These are phyloP conservation scores for Neoascochyta sp. DNA, from an alignment of 2,329 filamentous ascomycete species.

Conservation along the genomic window DNA sequence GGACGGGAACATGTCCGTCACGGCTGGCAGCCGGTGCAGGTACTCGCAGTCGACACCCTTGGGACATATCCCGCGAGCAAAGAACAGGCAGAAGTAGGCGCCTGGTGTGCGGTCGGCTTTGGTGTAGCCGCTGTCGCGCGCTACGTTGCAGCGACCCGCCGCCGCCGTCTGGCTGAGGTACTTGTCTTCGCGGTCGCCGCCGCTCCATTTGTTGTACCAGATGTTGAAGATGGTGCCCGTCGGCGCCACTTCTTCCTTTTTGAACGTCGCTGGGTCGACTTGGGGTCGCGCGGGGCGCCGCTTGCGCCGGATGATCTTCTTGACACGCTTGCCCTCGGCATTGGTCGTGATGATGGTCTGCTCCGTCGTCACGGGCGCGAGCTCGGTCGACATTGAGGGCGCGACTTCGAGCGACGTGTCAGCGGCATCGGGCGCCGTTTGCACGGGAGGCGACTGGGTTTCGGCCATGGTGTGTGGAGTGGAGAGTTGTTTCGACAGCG, in stretches of 20 bases:
- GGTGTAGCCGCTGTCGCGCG: conserved; percentile 57
- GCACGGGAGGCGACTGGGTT: conserved; percentile 24
- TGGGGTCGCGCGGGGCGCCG: conserved; percentile 84
- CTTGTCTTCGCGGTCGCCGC: conserved; percentile 90
- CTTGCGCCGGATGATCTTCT: conserved; percentile 90
- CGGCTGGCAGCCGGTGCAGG: conserved; percentile 79
- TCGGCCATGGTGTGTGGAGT: conserved; percentile 26
- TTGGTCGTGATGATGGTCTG: conserved; percentile 35
- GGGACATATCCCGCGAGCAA: conserved; percentile 75
- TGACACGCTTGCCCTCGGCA: conserved; percentile 63
- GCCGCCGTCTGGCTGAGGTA: conserved; percentile 80
- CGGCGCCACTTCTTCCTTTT: conserved; percentile 80
- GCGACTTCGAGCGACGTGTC: conserved; percentile 13
- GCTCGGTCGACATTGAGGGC: conserved; percentile 23
- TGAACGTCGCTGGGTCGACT: conserved; percentile 79
- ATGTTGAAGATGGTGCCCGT: conserved; percentile 97
- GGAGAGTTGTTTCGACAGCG: too few species aligned
- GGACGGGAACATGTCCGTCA: conserved; percentile 86
- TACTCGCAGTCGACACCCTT: conserved; percentile 93
- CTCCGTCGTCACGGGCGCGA: conserved; percentile 23
- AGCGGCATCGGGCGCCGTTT: conserved; percentile 11
- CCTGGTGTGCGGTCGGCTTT: conserved; percentile 52
- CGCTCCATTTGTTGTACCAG: conserved; percentile 98
- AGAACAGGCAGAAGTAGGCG: conserved; percentile 89
- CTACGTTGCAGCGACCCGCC: conserved; percentile 81